Percentiles rank a stretch among this genome's conserved stretches.
Evolutionary conservation across 2,329 filamentous ascomycete genomes (phyloP).

Genomic region (Cladobotryum mycophilum): DNA sequence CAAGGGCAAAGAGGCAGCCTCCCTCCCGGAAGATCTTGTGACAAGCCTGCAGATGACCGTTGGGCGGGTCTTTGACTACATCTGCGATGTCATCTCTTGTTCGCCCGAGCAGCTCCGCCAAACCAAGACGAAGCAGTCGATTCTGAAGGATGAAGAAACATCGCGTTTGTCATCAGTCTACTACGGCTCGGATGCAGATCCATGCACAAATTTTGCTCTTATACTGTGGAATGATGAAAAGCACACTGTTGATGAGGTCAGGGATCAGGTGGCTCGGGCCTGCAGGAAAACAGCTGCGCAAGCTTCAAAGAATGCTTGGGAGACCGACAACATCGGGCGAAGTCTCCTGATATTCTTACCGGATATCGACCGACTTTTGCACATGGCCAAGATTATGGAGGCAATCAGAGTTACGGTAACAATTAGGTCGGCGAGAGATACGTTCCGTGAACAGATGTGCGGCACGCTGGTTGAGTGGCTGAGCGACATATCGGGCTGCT

Average conservation of each 20-base stretch:
- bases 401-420: constrained; percentile 95
- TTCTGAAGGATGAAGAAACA: constrained; percentile 71
- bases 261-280: constrained; percentile 82
- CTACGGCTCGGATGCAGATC: constrained; percentile 55
- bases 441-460: constrained; percentile 97
- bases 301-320: constrained; percentile 69
- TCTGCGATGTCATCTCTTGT: constrained; percentile 97
- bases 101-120: constrained; percentile 91
- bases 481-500: constrained; percentile 83
- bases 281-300: constrained; percentile 67
- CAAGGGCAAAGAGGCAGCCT: constrained; percentile 53
- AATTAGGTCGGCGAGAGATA: constrained; percentile 86
- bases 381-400: constrained; percentile 80
- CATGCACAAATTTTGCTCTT: constrained; percentile 64
- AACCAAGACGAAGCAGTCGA: constrained; percentile 74
- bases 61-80: constrained; percentile 79
- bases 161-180: constrained; percentile 66
- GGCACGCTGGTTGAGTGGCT: constrained; percentile 97
- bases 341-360: constrained; percentile 73
- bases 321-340: constrained; percentile 83
- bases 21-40: constrained; percentile 67
- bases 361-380: constrained; percentile 66
- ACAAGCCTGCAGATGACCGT: constrained; percentile 80
- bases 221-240: constrained; percentile 98
- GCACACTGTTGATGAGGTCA: constrained; percentile 87